phyloP scores from a whole-genome alignment of 2,329 filamentous ascomycete species.

The Truncatella angustata region DNA sequence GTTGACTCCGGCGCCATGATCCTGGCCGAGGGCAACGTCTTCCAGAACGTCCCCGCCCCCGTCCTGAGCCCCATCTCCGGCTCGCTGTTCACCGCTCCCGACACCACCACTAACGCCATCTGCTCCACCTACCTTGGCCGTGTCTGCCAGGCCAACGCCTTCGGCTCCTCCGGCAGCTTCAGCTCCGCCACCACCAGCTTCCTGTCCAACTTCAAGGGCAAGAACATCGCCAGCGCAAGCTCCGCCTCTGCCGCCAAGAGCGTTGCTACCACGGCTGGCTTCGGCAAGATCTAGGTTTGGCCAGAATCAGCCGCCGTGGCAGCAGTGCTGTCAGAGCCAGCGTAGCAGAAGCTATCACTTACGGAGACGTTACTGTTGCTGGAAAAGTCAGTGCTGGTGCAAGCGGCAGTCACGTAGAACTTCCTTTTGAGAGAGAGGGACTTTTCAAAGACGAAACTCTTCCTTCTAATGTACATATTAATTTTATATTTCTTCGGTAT shows the following conservation, averaged over 20 bases:
- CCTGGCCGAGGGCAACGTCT: slow-evolving; percentile 49
- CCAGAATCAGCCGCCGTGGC: too few species aligned
- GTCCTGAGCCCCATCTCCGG: slow-evolving; percentile 8
- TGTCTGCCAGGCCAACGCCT: slow-evolving; percentile 11
- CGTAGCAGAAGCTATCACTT: too few species aligned
- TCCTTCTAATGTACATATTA: background rate
- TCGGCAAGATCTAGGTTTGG: slow-evolving; percentile 12
- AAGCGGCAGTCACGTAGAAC: too few species aligned
- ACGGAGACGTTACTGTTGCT: too few species aligned
- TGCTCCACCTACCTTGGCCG: slow-evolving; percentile 13
- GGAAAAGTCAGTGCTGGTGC: too few species aligned
- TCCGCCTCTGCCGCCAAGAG: slow-evolving; percentile 8
- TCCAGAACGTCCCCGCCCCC: slow-evolving; percentile 27
- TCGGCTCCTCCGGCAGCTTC: slow-evolving; percentile 13
- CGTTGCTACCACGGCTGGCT: slow-evolving; percentile 8
- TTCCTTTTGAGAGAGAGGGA: background rate
- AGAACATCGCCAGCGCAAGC: slow-evolving; percentile 12
- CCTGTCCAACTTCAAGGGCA: slow-evolving; percentile 13
- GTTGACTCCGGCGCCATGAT: slow-evolving; percentile 34
- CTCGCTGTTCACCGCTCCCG: slow-evolving; percentile 11
- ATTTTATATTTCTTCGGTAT: background rate
- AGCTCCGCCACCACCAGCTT: slow-evolving; percentile 10
- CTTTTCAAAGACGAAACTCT: background rate
- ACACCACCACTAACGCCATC: slow-evolving; percentile 8
- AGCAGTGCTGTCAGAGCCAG: too few species aligned